Evolutionary conservation across 1,284 basidiomycete genomes (phyloP).

Genomic region (Bondarzewia mesenterica): DNA sequence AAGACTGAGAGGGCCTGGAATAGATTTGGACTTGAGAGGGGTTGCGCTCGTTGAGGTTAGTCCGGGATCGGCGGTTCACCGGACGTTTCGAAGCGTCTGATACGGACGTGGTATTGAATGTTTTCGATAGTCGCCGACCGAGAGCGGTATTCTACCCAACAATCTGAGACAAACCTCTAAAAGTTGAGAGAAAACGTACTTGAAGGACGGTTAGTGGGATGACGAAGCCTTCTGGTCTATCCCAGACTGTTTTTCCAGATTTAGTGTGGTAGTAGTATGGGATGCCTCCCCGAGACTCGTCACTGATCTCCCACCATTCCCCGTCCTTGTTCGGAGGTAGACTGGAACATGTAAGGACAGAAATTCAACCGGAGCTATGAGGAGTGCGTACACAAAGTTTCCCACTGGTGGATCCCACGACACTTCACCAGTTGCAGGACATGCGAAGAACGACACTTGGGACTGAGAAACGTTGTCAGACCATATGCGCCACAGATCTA

Average conservation of each 20-base stretch:
- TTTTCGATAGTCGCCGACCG: constrained; percentile 49
- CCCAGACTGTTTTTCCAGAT: constrained; percentile 85
- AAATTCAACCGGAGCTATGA: constrained; percentile 1
- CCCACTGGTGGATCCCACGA: constrained; percentile 91
- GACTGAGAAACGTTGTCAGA: constrained; percentile 39
- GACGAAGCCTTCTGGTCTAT: constrained; percentile 77
- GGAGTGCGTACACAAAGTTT: constrained; percentile 66
- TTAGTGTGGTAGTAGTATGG: constrained; percentile 93
- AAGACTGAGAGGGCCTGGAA: constrained; percentile 10
- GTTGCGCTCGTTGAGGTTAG: constrained; percentile 19
- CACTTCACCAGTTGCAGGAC: constrained; percentile 86
- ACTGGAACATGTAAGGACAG: constrained; percentile 27
- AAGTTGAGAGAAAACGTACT: constrained; percentile 28
- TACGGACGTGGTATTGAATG: constrained; percentile 12
- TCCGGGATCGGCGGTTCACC: constrained; percentile 16
- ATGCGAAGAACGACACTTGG: constrained; percentile 82
- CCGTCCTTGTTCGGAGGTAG: constrained; percentile 79
- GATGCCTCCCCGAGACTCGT: constrained; percentile 69
- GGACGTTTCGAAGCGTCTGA: constrained; percentile 3
- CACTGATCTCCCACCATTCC: constrained; percentile 93
- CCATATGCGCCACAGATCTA: too few species aligned
- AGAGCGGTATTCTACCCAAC: constrained; percentile 61
- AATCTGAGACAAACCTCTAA: constrained; percentile 1
- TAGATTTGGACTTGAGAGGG: constrained; percentile 28
- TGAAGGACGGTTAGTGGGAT: constrained; percentile 88